Evolutionary conservation across 108 stramenopile species (phyloP).

Genomic region (Nitzschia sp.): DNA sequence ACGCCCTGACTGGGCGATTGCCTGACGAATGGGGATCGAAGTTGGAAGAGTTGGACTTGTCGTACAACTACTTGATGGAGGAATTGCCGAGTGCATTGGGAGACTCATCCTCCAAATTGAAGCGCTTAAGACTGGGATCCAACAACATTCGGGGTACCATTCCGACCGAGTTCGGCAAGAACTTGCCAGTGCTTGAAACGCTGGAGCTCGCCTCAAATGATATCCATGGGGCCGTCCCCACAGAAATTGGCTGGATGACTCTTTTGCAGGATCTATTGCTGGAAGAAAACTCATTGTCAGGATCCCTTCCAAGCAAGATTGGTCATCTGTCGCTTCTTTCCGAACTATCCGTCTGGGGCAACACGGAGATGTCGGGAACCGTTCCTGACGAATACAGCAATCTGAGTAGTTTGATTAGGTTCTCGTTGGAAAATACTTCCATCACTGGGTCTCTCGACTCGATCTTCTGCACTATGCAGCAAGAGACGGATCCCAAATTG

Average conservation of each 20-base stretch:
- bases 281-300: slow-evolving; percentile 5
- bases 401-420: slow-evolving; percentile 5
- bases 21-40: not conserved
- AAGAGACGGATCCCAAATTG: too few relatives aligned
- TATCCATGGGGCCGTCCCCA: not conserved
- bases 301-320: slow-evolving; percentile 8
- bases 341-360: slow-evolving; percentile 16
- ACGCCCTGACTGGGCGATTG: slow-evolving; percentile 5
- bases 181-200: not conserved
- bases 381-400: slow-evolving; percentile 32
- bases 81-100: slow-evolving; percentile 15
- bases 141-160: not conserved
- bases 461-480: not conserved
- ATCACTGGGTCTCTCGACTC: not conserved
- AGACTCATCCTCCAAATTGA: not conserved
- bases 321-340: slow-evolving; percentile 10
- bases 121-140: not conserved
- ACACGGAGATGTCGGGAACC: slow-evolving; percentile 19
- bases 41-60: not conserved
- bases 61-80: slow-evolving; percentile 17
- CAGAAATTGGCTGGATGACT: not conserved
- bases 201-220: slow-evolving; percentile 6
- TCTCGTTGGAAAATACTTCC: not conserved
- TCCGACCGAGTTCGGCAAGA: not conserved
- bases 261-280: slow-evolving; percentile 27